These are phyloP conservation scores for Annulohypoxylon nitens DNA, from an alignment of 495 filamentous ascomycete genomes.

Conservation along the genomic window DNA sequence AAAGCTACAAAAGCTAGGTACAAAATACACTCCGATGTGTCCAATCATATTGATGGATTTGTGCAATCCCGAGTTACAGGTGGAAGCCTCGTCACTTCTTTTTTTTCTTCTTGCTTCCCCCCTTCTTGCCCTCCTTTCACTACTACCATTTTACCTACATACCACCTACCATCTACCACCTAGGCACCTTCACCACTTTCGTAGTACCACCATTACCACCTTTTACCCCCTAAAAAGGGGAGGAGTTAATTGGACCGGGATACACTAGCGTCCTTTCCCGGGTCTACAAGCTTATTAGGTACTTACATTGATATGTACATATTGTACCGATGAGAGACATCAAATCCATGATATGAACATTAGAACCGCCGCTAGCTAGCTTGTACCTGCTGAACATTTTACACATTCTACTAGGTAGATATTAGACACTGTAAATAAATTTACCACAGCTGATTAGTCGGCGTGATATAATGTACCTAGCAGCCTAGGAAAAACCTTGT, in stretches of 20 bases:
- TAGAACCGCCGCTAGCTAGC: not conserved
- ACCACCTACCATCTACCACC: not conserved
- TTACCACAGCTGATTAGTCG: not conserved
- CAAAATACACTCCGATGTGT: no score
- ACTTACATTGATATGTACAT: conserved; percentile 2
- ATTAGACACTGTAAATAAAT: conserved; percentile 7
- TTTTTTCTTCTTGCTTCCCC: not conserved
- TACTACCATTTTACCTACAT: no score
- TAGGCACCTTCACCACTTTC: not conserved
- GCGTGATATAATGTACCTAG: not conserved
- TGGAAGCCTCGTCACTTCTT: conserved; percentile 29
- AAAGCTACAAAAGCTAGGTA: not conserved
- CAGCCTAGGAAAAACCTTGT: not conserved
- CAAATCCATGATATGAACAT: no score
- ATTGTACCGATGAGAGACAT: conserved; percentile 4
- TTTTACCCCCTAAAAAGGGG: conserved; percentile 23
- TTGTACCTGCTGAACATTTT: not conserved
- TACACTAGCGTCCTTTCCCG: conserved; percentile 20
- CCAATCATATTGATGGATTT: no score
- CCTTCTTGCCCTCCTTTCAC: not conserved
- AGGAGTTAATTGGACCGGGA: conserved; percentile 22
- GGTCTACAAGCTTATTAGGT: conserved; percentile 12
- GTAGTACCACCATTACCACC: conserved; percentile 5
- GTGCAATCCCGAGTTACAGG: conserved; percentile 12
- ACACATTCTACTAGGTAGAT: no score